These are phyloP conservation scores for Lumnitzera littorea DNA, from an alignment of 345 rosid species.

Conservation along the genomic window DNA sequence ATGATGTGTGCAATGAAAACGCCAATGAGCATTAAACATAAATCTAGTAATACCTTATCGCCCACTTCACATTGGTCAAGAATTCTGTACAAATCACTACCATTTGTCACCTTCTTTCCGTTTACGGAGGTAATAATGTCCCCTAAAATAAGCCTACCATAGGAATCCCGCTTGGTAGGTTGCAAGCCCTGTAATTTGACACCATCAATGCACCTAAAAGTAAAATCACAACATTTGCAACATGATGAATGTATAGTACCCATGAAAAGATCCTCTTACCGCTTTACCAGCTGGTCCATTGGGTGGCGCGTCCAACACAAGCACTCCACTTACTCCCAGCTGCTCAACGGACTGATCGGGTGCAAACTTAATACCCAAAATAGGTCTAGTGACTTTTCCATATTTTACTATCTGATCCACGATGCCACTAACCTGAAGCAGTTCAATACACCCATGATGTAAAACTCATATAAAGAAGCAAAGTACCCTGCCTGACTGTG, in stretches of 20 bases:
- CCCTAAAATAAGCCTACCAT: slow-evolving; percentile 86
- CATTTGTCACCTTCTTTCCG: slow-evolving; percentile 65
- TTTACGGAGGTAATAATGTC: slow-evolving; percentile 88
- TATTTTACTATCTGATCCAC: slow-evolving; percentile 87
- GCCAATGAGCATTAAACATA: too few relatives aligned
- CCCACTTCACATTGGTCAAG: slow-evolving; percentile 94
- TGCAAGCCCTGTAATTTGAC: slow-evolving; percentile 53
- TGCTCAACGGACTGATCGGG: slow-evolving; percentile 98
- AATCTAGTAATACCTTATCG: slow-evolving; percentile 39
- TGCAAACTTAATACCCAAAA: slow-evolving; percentile 92
- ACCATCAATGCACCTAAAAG: neutral
- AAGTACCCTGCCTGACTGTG: neutral
- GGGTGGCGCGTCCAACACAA: slow-evolving; percentile 84
- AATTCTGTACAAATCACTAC: slow-evolving; percentile 86
- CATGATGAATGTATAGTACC: neutral
- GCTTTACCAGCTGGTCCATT: slow-evolving; percentile 98
- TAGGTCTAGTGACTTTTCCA: slow-evolving; percentile 87
- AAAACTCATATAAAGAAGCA: neutral
- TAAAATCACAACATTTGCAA: neutral
- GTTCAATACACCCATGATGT: slow-evolving; percentile 6
- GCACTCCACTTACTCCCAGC: slow-evolving; percentile 95
- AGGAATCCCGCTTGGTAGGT: slow-evolving; percentile 78
- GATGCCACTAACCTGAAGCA: slow-evolving; percentile 74
- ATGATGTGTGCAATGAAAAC: too few relatives aligned
- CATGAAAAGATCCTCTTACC: slow-evolving; percentile 32